Conservation (phyloP, 2,329 filamentous ascomycete species). For the Hypocreales sp. region DNA sequence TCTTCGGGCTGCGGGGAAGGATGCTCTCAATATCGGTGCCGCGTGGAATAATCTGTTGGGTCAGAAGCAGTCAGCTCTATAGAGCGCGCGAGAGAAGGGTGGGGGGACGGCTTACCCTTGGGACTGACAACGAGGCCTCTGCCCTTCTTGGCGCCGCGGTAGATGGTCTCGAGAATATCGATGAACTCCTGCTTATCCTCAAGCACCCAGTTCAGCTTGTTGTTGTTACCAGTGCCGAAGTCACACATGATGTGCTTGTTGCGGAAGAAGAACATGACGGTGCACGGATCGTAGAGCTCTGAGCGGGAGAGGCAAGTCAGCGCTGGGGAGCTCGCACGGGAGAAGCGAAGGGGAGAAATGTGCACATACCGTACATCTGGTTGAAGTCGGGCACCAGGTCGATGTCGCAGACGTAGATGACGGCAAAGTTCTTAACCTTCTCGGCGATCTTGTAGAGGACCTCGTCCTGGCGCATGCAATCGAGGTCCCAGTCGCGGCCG, state of each 20-base stretch:
- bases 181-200: constrained; percentile 98
- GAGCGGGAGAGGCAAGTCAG: neutral
- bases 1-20: no score
- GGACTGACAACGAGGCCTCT: constrained; percentile 91
- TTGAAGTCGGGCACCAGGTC: constrained; percentile 88
- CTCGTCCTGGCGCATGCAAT: constrained; percentile 68
- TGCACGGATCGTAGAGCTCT: constrained; percentile 76
- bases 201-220: constrained; percentile 86
- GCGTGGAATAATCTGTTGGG: constrained; percentile 18
- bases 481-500: constrained; percentile 67
- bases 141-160: constrained; percentile 96
- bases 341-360: constrained; percentile 1
- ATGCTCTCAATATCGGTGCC: constrained; percentile 23
- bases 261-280: constrained; percentile 92
- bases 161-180: constrained; percentile 96
- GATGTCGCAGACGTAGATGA: constrained; percentile 88
- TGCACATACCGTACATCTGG: constrained; percentile 61
- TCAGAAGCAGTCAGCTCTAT: constrained; percentile 2
- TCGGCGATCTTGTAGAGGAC: constrained; percentile 91
- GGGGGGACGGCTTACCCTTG: constrained; percentile 38
- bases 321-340: neutral
- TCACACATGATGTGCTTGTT: constrained; percentile 99
- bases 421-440: constrained; percentile 81
- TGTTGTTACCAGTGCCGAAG: constrained; percentile 96
- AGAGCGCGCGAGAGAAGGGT: neutral